These are phyloP conservation scores for Mycena vitilis DNA, from an alignment of 768 basidiomycete species.

Conservation along the genomic window DNA sequence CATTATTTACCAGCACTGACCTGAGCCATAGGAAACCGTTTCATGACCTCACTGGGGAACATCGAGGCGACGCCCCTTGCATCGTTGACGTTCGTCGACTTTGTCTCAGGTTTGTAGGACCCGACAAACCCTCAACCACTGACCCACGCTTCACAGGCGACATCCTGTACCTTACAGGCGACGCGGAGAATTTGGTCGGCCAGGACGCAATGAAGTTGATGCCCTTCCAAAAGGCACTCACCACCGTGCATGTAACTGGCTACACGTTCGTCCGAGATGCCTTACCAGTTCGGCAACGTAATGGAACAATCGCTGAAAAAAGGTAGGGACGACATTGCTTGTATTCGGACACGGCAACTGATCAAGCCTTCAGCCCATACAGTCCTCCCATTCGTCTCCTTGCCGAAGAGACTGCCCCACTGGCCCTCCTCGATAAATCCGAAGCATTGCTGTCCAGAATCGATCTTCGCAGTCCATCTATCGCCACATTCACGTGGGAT, in stretches of 20 bases:
- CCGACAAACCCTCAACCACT: no score
- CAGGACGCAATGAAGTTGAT: conserved; percentile 61
- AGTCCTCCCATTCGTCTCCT: conserved; percentile 68
- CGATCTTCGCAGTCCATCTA: conserved; percentile 56
- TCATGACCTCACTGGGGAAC: conserved; percentile 74
- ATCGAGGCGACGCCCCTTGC: conserved; percentile 68
- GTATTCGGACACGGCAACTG: conserved; percentile 22
- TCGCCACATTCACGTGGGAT: conserved; percentile 67
- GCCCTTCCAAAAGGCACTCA: conserved; percentile 65
- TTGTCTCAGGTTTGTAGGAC: conserved; percentile 51
- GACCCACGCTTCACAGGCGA: conserved; percentile 32
- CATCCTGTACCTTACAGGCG: conserved; percentile 72
- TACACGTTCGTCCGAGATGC: conserved; percentile 65
- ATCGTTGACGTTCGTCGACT: conserved; percentile 67
- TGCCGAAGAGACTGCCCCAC: conserved; percentile 55
- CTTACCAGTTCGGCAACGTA: conserved; percentile 61
- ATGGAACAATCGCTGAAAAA: conserved; percentile 41
- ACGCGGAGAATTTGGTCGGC: conserved; percentile 62
- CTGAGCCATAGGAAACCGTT: conserved; percentile 61
- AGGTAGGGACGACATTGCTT: conserved; percentile 30
- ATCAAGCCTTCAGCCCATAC: conserved; percentile 57
- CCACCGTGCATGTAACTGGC: conserved; percentile 61
- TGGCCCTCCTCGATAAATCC: conserved; percentile 44
- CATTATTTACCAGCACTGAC: conserved; percentile 5
- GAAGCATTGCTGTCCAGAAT: conserved; percentile 51